phyloP scores from a whole-genome alignment of 345 rosid genomes.

The Gossypium stocksii region DNA sequence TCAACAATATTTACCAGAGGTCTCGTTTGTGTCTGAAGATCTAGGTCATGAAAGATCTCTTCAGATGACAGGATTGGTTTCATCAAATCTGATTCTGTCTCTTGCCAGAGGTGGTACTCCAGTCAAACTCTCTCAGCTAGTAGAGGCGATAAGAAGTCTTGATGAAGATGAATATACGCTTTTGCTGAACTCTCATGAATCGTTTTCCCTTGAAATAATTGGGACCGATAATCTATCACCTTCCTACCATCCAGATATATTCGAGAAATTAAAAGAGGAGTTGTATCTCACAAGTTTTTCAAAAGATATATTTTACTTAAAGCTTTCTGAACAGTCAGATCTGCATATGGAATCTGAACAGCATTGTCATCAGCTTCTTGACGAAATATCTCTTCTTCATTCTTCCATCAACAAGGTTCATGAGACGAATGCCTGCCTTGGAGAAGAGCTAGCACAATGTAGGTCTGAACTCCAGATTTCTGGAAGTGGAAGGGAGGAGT shows the following conservation, averaged over 20 bases:
- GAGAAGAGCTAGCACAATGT: conserved; percentile 13
- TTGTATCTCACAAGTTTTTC: conserved; percentile 4
- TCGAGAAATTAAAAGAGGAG: conserved; percentile 12
- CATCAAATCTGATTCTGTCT: not conserved
- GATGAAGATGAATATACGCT: conserved; percentile 4
- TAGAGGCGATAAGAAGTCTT: conserved; percentile 16
- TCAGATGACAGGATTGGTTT: conserved; percentile 12
- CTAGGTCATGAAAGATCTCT: conserved; percentile 34
- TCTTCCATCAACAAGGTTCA: not conserved
- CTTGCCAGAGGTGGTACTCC: conserved; percentile 6
- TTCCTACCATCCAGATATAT: conserved; percentile 6
- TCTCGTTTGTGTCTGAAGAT: conserved; percentile 29
- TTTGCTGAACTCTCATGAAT: not conserved
- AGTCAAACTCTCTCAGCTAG: conserved; percentile 37
- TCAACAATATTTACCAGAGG: conserved; percentile 36
- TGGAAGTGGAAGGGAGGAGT: conserved; percentile 10
- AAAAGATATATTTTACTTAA: conserved; percentile 47
- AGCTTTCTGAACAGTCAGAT: conserved; percentile 56
- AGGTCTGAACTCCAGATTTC: conserved; percentile 13
- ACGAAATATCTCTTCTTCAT: conserved; percentile 3
- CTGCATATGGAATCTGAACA: conserved; percentile 33
- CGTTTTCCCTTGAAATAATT: not conserved
- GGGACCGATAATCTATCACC: not conserved
- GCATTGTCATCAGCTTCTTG: conserved; percentile 4
- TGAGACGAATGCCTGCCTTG: not conserved